Percentiles rank a stretch among this genome's conserved stretches.
Evolutionary conservation across 2,329 filamentous ascomycete genomes (phyloP).

Genomic region (Botrytis fabae): DNA sequence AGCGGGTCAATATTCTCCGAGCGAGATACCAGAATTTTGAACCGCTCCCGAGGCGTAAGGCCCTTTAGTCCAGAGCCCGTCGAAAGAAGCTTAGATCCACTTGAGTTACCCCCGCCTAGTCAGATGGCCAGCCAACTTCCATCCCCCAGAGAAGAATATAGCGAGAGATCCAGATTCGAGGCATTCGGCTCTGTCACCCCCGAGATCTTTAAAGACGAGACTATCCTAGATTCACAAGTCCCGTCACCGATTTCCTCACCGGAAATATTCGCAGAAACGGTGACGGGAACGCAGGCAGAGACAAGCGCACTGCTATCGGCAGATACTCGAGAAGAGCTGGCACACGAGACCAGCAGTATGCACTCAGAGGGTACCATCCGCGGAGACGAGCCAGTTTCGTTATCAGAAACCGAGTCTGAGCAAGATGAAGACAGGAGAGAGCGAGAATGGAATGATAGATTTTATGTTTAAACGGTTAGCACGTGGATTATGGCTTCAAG

Average conservation of each 20-base stretch:
- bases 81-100: slow-evolving; percentile 31
- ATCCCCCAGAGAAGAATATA: slow-evolving; percentile 9
- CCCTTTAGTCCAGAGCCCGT: slow-evolving; percentile 57
- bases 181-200: slow-evolving; percentile 11
- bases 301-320: too few species aligned
- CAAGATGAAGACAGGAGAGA: not conserved
- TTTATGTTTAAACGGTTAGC: slow-evolving; percentile 20
- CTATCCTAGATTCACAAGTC: slow-evolving; percentile 12
- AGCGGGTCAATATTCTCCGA: slow-evolving; percentile 57
- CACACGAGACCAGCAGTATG: slow-evolving; percentile 9
- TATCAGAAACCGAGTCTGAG: slow-evolving; percentile 1
- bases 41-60: slow-evolving; percentile 53
- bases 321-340: not conserved
- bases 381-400: slow-evolving; percentile 11
- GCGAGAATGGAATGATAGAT: slow-evolving; percentile 11
- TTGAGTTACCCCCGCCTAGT: slow-evolving; percentile 25
- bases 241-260: not conserved
- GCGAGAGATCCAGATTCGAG: slow-evolving; percentile 4
- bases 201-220: slow-evolving; percentile 8
- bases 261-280: not conserved
- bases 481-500: not conserved
- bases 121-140: not conserved
- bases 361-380: slow-evolving; percentile 17
- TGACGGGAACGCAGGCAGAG: not conserved
- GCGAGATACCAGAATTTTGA: slow-evolving; percentile 43